A percentile compares a stretch with the other conserved stretches of the same genome.
These are phyloP conservation scores for Euphorbia celastroides DNA, from an alignment of 441 rosid genomes.

Conservation along the genomic window DNA sequence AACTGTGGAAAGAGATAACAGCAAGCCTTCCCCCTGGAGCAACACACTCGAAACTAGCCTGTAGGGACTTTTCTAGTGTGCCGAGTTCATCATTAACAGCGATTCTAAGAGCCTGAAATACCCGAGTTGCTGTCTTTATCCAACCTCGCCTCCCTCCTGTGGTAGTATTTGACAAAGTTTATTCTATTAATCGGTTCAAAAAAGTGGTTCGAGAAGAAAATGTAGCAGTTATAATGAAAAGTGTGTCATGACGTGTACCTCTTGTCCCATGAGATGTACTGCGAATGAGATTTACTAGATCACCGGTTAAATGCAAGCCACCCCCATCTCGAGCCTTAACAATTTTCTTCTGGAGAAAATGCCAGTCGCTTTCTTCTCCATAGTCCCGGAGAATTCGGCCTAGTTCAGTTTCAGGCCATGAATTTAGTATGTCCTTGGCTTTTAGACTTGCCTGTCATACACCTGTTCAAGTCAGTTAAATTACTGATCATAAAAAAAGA, in stretches of 20 bases:
- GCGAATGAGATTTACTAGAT: conserved; percentile 65
- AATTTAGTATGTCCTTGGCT: conserved; percentile 82
- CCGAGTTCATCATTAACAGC: conserved; percentile 92
- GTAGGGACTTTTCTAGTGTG: conserved; percentile 61
- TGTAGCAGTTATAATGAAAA: no score
- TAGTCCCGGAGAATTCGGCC: conserved; percentile 72
- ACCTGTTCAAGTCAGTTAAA: conserved; percentile 30
- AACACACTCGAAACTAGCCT: conserved; percentile 66
- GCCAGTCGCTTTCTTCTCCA: conserved; percentile 92
- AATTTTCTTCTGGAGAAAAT: conserved; percentile 57
- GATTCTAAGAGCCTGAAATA: conserved; percentile 85
- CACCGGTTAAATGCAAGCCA: conserved; percentile 83
- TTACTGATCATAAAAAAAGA: conserved; percentile 15
- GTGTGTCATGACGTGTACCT: no score
- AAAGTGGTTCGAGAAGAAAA: conserved; percentile 1
- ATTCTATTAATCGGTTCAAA: conserved; percentile 2
- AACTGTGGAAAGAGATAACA: conserved; percentile 89
- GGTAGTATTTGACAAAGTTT: conserved; percentile 3
- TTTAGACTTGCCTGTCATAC: conserved; percentile 60
- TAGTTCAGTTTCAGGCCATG: conserved; percentile 80
- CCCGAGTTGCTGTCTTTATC: conserved; percentile 95
- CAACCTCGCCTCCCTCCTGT: conserved; percentile 92
- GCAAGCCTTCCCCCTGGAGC: conserved; percentile 91
- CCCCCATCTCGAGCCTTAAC: conserved; percentile 58
- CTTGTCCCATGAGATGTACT: conserved; percentile 34